phyloP scores from a whole-genome alignment of 179 eudicot genomes.

The Heliamphora pulchella region DNA sequence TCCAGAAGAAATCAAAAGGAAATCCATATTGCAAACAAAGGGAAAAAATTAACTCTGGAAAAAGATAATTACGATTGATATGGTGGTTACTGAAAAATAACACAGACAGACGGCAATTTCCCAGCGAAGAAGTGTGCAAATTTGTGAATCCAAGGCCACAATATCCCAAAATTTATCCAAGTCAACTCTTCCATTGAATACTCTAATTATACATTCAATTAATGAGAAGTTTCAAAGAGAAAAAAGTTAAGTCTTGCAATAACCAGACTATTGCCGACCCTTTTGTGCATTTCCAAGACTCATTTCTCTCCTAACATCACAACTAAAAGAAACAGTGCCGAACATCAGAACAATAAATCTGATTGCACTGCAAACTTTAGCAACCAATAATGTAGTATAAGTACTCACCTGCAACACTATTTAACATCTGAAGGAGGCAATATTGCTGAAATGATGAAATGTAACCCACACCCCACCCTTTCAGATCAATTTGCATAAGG shows the following conservation, averaged over 20 bases:
- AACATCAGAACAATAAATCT: constrained; percentile 9
- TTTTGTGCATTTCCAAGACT: neutral
- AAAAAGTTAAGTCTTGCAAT: neutral
- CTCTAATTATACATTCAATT: neutral
- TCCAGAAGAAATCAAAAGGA: neutral
- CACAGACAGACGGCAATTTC: no score
- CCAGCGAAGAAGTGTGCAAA: neutral
- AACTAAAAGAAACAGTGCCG: neutral
- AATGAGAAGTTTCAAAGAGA: neutral
- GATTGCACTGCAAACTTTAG: constrained; percentile 4
- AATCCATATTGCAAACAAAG: neutral
- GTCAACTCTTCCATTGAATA: neutral
- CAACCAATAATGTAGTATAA: neutral
- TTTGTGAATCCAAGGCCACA: neutral
- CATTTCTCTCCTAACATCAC: neutral
- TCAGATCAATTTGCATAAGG: constrained; percentile 97
- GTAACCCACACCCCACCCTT: constrained; percentile 98
- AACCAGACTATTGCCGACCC: neutral
- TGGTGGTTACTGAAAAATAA: neutral
- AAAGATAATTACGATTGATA: neutral
- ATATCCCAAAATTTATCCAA: constrained; percentile 9
- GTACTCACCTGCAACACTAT: constrained; percentile 81
- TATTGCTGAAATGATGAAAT: constrained; percentile 85
- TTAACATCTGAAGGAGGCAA: constrained; percentile 94
- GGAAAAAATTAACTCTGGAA: neutral